Conservation (phyloP, 805 yeast species). For the Teunomyces cretensis region DNA sequence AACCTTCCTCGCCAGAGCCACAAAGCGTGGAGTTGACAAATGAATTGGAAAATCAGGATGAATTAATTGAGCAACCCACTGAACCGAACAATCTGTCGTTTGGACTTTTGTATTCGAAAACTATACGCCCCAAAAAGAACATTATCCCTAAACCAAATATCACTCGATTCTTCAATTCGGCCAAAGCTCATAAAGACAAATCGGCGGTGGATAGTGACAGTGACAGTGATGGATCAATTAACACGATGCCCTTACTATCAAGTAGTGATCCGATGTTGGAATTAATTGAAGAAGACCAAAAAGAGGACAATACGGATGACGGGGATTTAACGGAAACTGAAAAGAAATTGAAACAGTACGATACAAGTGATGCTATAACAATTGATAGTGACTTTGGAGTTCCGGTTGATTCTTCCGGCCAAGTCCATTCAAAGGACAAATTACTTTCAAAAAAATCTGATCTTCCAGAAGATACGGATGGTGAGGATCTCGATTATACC, state of each 20-base stretch:
- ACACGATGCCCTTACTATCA: slow-evolving; percentile 7
- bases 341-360: slow-evolving; percentile 5
- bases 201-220: slow-evolving; percentile 9
- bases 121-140: not conserved
- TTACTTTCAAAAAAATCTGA: slow-evolving; percentile 5
- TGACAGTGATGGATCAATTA: slow-evolving; percentile 14
- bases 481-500: slow-evolving; percentile 13
- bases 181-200: not conserved
- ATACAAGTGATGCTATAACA: slow-evolving; percentile 20
- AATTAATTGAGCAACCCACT: not conserved
- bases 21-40: not conserved
- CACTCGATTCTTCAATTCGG: slow-evolving; percentile 9
- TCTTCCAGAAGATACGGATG: slow-evolving; percentile 7
- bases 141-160: slow-evolving; percentile 6
- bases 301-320: slow-evolving; percentile 14
- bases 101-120: not conserved
- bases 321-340: slow-evolving; percentile 15
- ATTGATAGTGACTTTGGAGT: slow-evolving; percentile 34
- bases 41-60: not conserved
- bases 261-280: slow-evolving; percentile 14
- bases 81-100: not conserved
- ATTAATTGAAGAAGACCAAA: slow-evolving; percentile 17
- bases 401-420: slow-evolving; percentile 22
- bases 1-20: not conserved
- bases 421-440: slow-evolving; percentile 13